These are phyloP conservation scores for Austroboletus sp. DNA, from an alignment of 1,284 basidiomycete species.

Conservation along the genomic window DNA sequence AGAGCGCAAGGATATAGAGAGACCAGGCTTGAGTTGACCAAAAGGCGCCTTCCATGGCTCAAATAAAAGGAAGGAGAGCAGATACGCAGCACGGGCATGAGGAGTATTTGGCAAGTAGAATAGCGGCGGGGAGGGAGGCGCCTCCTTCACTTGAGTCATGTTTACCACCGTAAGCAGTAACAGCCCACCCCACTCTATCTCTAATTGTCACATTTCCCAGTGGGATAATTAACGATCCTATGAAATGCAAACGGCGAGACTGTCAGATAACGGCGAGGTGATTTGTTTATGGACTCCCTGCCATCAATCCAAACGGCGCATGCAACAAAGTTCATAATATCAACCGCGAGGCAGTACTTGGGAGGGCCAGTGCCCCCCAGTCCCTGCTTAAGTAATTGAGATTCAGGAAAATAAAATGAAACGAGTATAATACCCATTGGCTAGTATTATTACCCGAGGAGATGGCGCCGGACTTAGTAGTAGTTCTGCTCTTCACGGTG, in stretches of 20 bases:
- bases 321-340: conserved; percentile 17
- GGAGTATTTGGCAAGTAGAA: conserved; percentile 13
- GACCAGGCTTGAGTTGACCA: conserved; percentile 2
- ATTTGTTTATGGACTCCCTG: conserved; percentile 18
- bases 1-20: conserved; percentile 2
- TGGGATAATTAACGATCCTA: conserved; percentile 29
- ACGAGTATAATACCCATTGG: conserved; percentile 16
- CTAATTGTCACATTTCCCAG: conserved; percentile 24
- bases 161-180: conserved; percentile 23
- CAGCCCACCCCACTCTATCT: conserved; percentile 27
- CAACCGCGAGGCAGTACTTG: conserved; percentile 25
- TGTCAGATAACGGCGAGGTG: conserved; percentile 21
- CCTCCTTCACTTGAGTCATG: conserved; percentile 15
- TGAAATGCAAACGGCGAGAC: conserved; percentile 27
- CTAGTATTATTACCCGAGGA: conserved; percentile 25
- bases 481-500: too few relatives aligned
- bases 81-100: conserved; percentile 16
- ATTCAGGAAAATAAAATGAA: conserved; percentile 4
- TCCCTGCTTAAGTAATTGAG: conserved; percentile 17
- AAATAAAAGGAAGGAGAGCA: conserved; percentile 29
- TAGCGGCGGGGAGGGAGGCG: conserved; percentile 12
- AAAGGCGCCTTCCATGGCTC: conserved; percentile 4
- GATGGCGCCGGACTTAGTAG: conserved; percentile 5
- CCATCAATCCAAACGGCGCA: conserved; percentile 4
- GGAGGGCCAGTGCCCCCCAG: conserved; percentile 4